Evolutionary conservation across 371 early-diverging fungal genomes (phyloP).

Genomic region (Smittium mucronatum): DNA sequence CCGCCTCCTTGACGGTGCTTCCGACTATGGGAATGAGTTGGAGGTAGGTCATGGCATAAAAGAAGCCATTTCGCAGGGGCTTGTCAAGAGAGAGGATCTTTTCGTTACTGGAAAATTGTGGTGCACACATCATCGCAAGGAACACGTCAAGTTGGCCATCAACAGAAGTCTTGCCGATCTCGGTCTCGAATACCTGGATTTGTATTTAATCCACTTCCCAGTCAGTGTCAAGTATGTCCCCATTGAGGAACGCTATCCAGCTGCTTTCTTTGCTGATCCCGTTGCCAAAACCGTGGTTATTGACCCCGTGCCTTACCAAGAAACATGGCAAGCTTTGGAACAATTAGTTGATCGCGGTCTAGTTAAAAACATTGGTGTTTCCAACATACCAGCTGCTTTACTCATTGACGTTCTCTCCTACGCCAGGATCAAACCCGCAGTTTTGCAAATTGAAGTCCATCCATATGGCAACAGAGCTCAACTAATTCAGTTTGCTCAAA

Average conservation of each 20-base stretch:
- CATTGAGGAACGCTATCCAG: slow-evolving; percentile 17
- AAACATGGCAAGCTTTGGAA: slow-evolving; percentile 42
- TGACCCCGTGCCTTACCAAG: slow-evolving; percentile 25
- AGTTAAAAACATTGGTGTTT: slow-evolving; percentile 51
- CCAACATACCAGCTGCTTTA: slow-evolving; percentile 46
- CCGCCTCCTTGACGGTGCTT: slow-evolving; percentile 33
- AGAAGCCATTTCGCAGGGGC: slow-evolving; percentile 16
- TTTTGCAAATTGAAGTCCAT: slow-evolving; percentile 80
- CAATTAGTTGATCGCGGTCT: slow-evolving; percentile 45
- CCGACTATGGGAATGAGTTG: slow-evolving; percentile 65
- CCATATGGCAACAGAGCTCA: slow-evolving; percentile 70
- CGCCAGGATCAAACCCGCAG: slow-evolving; percentile 63
- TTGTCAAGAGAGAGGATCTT: slow-evolving; percentile 38
- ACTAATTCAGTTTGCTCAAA: slow-evolving; percentile 52
- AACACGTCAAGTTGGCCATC: slow-evolving; percentile 48
- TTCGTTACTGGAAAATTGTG: slow-evolving; percentile 88
- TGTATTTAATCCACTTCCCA: slow-evolving; percentile 82
- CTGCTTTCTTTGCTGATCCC: slow-evolving; percentile 14
- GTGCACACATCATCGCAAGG: slow-evolving; percentile 63
- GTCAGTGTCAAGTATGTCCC: slow-evolving; percentile 23
- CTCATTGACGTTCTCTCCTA: slow-evolving; percentile 48
- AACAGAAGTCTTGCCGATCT: slow-evolving; percentile 55
- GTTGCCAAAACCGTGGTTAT: slow-evolving; percentile 16
- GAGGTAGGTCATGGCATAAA: slow-evolving; percentile 49
- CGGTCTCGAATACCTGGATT: slow-evolving; percentile 69